phyloP scores from a whole-genome alignment of 164 flowering plant genomes.

The Dillenia turbinata region DNA sequence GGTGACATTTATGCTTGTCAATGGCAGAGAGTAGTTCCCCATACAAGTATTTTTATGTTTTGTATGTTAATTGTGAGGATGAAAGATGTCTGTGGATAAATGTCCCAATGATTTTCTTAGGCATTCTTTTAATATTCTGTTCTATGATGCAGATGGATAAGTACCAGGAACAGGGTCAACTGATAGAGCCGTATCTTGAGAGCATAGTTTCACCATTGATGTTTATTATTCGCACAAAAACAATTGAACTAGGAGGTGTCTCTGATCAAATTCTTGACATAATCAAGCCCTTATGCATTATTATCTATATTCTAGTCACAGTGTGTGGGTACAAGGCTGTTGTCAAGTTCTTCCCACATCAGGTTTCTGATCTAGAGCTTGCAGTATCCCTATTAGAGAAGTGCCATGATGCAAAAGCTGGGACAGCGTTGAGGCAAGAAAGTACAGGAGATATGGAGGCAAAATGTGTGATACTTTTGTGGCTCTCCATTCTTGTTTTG shows the following conservation, averaged over 20 bases:
- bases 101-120: not conserved
- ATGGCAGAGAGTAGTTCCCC: too few relatives aligned
- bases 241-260: slow-evolving; percentile 47
- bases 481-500: slow-evolving; percentile 93
- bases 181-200: slow-evolving; percentile 91
- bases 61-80: not conserved
- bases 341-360: slow-evolving; percentile 90
- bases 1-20: not conserved
- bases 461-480: slow-evolving; percentile 76
- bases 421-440: slow-evolving; percentile 68
- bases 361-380: slow-evolving; percentile 91
- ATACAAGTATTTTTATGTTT: too few relatives aligned
- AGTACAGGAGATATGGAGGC: slow-evolving; percentile 98
- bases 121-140: not conserved
- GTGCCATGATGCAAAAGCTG: slow-evolving; percentile 51
- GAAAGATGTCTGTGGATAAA: not conserved
- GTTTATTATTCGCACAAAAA: slow-evolving; percentile 67
- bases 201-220: slow-evolving; percentile 82
- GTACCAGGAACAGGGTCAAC: slow-evolving; percentile 90
- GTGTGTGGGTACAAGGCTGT: slow-evolving; percentile 97
- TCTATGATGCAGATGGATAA: slow-evolving; percentile 69
- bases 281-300: slow-evolving; percentile 78
- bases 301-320: slow-evolving; percentile 78
- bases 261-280: slow-evolving; percentile 61
- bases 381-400: slow-evolving; percentile 89